Evolutionary conservation across 257 asterid genomes (phyloP).

Genomic region (Solanum clarkiae): DNA sequence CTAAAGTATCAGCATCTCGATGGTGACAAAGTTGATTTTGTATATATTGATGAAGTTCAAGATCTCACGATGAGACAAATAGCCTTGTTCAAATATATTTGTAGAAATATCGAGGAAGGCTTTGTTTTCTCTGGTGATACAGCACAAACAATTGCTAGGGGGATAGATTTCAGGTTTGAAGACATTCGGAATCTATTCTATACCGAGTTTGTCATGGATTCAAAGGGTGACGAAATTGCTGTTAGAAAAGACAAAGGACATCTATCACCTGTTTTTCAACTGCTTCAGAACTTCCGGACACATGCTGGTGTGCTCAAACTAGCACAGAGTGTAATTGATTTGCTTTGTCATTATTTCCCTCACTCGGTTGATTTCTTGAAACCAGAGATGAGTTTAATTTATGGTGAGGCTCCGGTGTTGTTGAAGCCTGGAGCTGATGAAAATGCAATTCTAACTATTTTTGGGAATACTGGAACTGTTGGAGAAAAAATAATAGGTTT

Average conservation of each 20-base stretch:
- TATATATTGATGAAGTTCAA: constrained; percentile 65
- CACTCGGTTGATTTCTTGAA: constrained; percentile 37
- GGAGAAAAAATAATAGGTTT: constrained; percentile 39
- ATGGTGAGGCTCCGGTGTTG: constrained; percentile 55
- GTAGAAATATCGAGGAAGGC: constrained; percentile 50
- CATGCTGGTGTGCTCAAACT: constrained; percentile 56
- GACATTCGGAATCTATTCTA: constrained; percentile 54
- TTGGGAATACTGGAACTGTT: constrained; percentile 25
- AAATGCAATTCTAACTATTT: constrained; percentile 36
- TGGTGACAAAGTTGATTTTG: constrained; percentile 62
- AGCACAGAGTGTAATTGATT: constrained; percentile 52
- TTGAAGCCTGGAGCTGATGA: constrained; percentile 41
- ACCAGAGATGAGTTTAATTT: constrained; percentile 49
- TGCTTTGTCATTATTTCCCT: constrained; percentile 40
- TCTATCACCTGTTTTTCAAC: constrained; percentile 25
- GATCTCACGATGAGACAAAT: constrained; percentile 56
- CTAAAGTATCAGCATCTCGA: constrained; percentile 14
- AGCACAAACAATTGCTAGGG: constrained; percentile 59
- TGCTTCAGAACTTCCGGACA: constrained; percentile 57
- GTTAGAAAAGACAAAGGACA: constrained; percentile 34
- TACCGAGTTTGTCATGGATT: constrained; percentile 28
- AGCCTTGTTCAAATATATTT: constrained; percentile 40
- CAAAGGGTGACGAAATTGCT: not conserved
- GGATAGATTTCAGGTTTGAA: constrained; percentile 56
- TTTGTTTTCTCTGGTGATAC: constrained; percentile 63